A percentile compares a stretch with the other conserved stretches of the same genome.
These are phyloP conservation scores for Rhynchosporium graminicola DNA, from an alignment of 2,329 filamentous ascomycete species.

Conservation along the genomic window DNA sequence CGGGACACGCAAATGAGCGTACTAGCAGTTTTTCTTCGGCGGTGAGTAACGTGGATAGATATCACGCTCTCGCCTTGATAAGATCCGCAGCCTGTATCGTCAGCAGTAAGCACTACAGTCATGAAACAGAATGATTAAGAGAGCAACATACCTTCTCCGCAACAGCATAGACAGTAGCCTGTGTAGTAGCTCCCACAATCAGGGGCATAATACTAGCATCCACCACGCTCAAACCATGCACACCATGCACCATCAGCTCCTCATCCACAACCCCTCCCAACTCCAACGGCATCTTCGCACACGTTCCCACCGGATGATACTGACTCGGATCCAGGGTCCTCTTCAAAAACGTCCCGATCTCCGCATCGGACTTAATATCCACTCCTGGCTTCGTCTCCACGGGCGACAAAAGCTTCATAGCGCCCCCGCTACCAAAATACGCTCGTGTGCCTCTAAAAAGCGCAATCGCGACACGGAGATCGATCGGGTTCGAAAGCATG, in stretches of 20 bases:
- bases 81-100: conserved; percentile 5
- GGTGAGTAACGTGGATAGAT: too few species aligned
- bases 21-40: too few species aligned
- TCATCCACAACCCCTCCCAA: conserved; percentile 28
- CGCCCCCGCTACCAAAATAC: conserved; percentile 24
- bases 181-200: neutral
- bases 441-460: neutral
- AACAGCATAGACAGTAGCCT: conserved; percentile 13
- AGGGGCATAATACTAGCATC: conserved; percentile 10
- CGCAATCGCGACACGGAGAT: conserved; percentile 40
- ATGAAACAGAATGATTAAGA: neutral
- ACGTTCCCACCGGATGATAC: conserved; percentile 43
- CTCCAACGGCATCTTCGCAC: conserved; percentile 23
- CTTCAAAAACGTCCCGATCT: conserved; percentile 35
- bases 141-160: conserved; percentile 8
- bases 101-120: neutral
- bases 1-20: too few species aligned
- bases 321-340: conserved; percentile 40
- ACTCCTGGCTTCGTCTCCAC: conserved; percentile 40
- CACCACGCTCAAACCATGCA: conserved; percentile 23
- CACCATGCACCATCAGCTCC: conserved; percentile 26
- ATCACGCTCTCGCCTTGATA: conserved; percentile 11
- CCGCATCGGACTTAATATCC: conserved; percentile 32
- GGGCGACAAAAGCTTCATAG: conserved; percentile 37
- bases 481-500: conserved; percentile 42